Evolutionary conservation across 2,329 filamentous ascomycete species (phyloP), one percentile per base, ranked within the genome.

Genomic region (Colletotrichum graminicola): DNA sequence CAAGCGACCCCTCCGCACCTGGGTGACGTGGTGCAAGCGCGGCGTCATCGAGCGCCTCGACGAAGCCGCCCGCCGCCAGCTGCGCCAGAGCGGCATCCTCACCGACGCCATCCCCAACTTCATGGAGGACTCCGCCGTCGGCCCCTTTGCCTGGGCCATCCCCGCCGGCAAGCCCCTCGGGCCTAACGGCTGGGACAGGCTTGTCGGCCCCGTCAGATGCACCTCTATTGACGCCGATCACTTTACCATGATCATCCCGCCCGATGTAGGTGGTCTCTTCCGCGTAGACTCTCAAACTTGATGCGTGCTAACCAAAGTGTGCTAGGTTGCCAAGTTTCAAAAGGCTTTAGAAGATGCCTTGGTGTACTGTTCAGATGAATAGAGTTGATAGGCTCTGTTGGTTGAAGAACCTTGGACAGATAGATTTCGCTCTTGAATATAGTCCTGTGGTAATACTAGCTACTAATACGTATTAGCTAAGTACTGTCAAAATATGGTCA

Each of bases 171-270:
- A 52, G 26, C 49, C 49, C 29, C 16, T 52, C 11, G 49, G 49
- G 11, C 49, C 49, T 10, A 52, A 52, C 26, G 49, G 49, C 49
- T 52, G 49, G 49, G 49, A 52, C 11, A 29, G 29, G 49, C 49
- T 52, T 52, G 49, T 52, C 49, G 49, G 49, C 23, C 29, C 29
- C 26, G 26, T 52, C 16, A 52, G 49, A 52, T 52, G 49, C 49
- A 52, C 49, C 23, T 52, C 49, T 23, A 32, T 52, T 29, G 49
- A 52, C 29, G 49, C 49, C 10, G 49, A 52, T 52, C 49, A 52
- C 49, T 52, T 52, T 52, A 52, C 49, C 16, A 52, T 52, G 49
- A 52, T 52, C 4, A 52, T 52, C 16, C 49, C 49, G 29, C 49
- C 49, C n/a, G 49, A 52, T 52, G 49, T 52, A 52, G 16, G 49